Conservation (phyloP, 352 stramenopile genomes). For the Phytophthora colocasiae region DNA sequence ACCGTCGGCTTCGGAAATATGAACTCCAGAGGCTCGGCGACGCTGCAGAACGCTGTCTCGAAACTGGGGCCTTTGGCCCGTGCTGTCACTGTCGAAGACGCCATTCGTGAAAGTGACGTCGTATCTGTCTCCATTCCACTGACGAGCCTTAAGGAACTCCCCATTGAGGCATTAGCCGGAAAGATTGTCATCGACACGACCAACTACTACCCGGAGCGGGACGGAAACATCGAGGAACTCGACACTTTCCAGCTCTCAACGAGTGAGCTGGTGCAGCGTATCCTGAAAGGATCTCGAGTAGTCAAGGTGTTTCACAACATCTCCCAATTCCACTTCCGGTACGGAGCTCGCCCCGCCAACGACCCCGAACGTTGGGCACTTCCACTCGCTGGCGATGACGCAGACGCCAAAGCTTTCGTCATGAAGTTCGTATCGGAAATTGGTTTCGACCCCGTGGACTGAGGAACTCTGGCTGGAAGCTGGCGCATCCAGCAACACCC, state of each 20-base stretch:
- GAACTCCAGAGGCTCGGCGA: constrained; percentile 13
- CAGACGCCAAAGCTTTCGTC: constrained; percentile 10
- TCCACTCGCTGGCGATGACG: constrained; percentile 8
- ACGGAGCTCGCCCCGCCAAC: constrained; percentile 4
- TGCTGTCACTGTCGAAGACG: constrained; percentile 13
- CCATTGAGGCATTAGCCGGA: constrained; percentile 6
- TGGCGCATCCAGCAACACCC: constrained; percentile 19
- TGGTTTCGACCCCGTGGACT: constrained; percentile 15
- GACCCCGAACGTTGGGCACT: constrained; percentile 15
- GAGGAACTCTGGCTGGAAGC: constrained; percentile 10
- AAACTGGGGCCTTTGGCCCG: constrained; percentile 9
- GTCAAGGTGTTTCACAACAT: constrained; percentile 20
- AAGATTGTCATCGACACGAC: constrained; percentile 21
- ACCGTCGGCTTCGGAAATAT: constrained; percentile 19
- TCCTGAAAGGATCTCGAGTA: constrained; percentile 2
- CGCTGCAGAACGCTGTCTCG: constrained; percentile 1
- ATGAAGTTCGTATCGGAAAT: constrained; percentile 8
- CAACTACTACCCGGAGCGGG: constrained; percentile 16
- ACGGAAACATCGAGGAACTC: constrained; percentile 4
- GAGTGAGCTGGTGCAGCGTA: constrained; percentile 5
- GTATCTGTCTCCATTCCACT: constrained; percentile 20
- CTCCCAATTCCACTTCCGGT: constrained; percentile 20
- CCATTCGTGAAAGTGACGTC: constrained; percentile 8
- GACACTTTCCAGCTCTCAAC: constrained; percentile 6
- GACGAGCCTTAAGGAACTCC: constrained; percentile 1